Evolutionary conservation across 139 green algal species (phyloP).

Genomic region (Edaphochlamys debaryana): DNA sequence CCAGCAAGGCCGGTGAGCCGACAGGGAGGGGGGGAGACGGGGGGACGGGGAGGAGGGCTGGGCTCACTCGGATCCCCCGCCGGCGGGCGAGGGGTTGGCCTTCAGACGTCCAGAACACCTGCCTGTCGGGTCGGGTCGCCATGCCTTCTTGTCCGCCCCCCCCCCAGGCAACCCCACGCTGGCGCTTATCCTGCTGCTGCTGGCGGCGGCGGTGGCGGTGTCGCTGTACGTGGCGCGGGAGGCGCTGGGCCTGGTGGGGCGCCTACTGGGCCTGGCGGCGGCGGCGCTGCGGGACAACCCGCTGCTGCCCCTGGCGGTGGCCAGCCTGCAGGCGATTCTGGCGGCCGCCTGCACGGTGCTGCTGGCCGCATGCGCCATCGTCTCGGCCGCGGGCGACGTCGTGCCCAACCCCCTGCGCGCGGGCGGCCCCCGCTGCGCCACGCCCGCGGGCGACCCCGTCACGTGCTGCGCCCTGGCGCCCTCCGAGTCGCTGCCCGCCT

Average conservation of each 20-base stretch:
- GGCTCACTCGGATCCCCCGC: not conserved
- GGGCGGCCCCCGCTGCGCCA: slow-evolving; percentile 19
- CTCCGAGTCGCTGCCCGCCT: slow-evolving; percentile 10
- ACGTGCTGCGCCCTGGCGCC: slow-evolving; percentile 17
- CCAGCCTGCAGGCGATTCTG: not conserved
- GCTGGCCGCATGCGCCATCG: not conserved
- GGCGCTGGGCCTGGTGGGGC: not conserved
- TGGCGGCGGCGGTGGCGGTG: not conserved
- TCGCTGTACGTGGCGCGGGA: slow-evolving; percentile 2
- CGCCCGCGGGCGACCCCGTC: not conserved
- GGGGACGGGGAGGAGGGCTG: not conserved
- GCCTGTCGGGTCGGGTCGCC: not conserved
- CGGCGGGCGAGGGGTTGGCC: too few relatives aligned
- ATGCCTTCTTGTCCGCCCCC: not conserved
- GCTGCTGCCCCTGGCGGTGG: not conserved
- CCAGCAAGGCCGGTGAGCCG: not conserved
- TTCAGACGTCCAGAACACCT: too few relatives aligned
- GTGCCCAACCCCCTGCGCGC: slow-evolving; percentile 29
- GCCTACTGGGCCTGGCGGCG: slow-evolving; percentile 16
- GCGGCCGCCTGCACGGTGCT: not conserved
- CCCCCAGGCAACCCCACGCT: slow-evolving; percentile 15
- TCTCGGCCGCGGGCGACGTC: slow-evolving; percentile 5
- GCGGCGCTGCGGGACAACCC: slow-evolving; percentile 9
- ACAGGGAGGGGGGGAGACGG: not conserved
- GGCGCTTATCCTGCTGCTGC: slow-evolving; percentile 18